Conservation (phyloP, 345 rosid species). For the Clausena lansium region DNA sequence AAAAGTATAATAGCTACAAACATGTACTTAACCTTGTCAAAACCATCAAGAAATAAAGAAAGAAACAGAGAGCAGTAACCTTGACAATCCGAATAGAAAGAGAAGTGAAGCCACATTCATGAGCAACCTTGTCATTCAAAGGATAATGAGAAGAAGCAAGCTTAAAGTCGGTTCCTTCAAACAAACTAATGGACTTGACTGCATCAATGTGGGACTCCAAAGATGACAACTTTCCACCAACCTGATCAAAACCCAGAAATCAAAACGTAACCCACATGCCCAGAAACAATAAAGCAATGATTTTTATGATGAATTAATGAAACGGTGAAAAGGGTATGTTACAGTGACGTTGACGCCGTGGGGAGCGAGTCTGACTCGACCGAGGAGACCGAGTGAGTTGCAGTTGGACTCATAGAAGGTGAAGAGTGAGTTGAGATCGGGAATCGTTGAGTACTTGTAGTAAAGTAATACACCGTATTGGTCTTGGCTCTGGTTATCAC, state of each 20-base stretch:
- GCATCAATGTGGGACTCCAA: conserved; percentile 66
- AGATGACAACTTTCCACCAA: conserved; percentile 67
- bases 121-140: conserved; percentile 63
- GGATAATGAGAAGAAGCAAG: conserved; percentile 76
- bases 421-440: conserved; percentile 57
- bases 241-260: conserved; percentile 34
- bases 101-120: conserved; percentile 86
- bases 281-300: neutral
- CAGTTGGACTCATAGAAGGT: conserved; percentile 80
- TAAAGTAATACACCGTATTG: conserved; percentile 73
- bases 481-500: conserved; percentile 27
- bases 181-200: conserved; percentile 45
- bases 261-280: neutral
- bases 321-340: conserved; percentile 13
- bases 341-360: conserved; percentile 93
- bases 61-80: conserved; percentile 29
- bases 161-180: conserved; percentile 91
- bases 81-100: conserved; percentile 81
- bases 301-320: neutral
- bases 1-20: neutral
- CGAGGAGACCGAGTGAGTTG: conserved; percentile 66
- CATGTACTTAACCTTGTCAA: neutral
- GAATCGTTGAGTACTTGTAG: conserved; percentile 64
- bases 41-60: neutral
- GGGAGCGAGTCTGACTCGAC: conserved; percentile 81